Conservation (phyloP, 2,329 filamentous ascomycete genomes). For the Pseudopyrenochaeta lycopersici region DNA sequence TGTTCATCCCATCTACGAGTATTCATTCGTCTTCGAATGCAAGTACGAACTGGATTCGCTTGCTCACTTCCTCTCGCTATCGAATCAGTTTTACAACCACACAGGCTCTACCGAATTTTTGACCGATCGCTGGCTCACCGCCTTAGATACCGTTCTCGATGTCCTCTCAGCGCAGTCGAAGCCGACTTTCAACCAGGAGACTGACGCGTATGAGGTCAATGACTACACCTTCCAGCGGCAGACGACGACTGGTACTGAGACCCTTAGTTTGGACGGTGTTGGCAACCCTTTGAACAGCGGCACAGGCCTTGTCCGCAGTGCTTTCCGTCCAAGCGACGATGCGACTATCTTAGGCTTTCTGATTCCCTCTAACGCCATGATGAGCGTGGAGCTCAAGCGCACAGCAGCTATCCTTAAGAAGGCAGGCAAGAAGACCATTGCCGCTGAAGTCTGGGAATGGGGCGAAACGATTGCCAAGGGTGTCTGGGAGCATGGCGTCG, state of each 20-base stretch:
- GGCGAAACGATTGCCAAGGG: constrained; percentile 75
- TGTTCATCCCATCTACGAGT: constrained; percentile 89
- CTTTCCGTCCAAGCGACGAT: constrained; percentile 94
- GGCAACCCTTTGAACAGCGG: constrained; percentile 90
- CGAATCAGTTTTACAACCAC: constrained; percentile 85
- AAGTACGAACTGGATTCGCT: constrained; percentile 98
- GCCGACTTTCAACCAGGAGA: constrained; percentile 78
- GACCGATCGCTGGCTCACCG: constrained; percentile 78
- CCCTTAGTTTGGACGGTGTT: constrained; percentile 79
- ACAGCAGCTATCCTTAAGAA: constrained; percentile 74
- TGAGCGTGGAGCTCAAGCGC: constrained; percentile 85
- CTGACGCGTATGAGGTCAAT: constrained; percentile 72
- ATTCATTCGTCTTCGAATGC: constrained; percentile 90
- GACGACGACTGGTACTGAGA: constrained; percentile 88
- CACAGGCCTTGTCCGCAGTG: constrained; percentile 87
- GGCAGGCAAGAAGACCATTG: constrained; percentile 64
- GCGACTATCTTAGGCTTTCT: constrained; percentile 94
- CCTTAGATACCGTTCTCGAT: constrained; percentile 75
- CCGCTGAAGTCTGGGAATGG: constrained; percentile 61
- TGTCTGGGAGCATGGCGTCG: constrained; percentile 84
- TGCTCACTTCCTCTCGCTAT: constrained; percentile 86
- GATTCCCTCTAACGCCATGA: constrained; percentile 96
- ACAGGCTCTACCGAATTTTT: constrained; percentile 82
- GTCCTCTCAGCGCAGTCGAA: constrained; percentile 81
- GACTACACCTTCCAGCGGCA: constrained; percentile 86